Evolutionary conservation across 73 alveolate genomes (phyloP).

Genomic region (Loxodes magnus): DNA sequence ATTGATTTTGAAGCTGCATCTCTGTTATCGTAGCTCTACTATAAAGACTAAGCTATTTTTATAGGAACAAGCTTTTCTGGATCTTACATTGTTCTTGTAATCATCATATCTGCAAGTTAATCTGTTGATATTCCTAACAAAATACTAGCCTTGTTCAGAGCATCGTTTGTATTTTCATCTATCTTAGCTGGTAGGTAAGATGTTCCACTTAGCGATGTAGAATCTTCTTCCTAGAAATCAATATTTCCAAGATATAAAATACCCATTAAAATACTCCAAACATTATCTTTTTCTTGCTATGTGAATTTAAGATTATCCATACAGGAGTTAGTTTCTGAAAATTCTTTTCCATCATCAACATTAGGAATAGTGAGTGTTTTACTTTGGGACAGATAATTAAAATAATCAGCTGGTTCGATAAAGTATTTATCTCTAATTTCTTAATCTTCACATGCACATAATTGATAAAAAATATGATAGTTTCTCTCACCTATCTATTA

Average conservation of each 20-base stretch:
- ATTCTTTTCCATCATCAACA: conserved; percentile 57
- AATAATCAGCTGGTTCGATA: not conserved
- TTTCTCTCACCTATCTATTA: conserved; percentile 65
- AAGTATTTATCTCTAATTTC: conserved; percentile 37
- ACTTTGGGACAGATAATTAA: conserved; percentile 11
- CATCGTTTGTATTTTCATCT: not conserved
- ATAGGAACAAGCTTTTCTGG: not conserved
- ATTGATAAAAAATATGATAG: conserved; percentile 76
- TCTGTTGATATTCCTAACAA: not conserved
- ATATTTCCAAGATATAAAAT: conserved; percentile 75
- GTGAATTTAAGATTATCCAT: conserved; percentile 70
- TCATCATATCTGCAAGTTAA: not conserved
- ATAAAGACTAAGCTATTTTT: not conserved
- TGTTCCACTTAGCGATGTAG: too few species aligned
- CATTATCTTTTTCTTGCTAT: conserved; percentile 41
- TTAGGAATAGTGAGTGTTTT: conserved; percentile 23
- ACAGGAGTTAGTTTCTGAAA: conserved; percentile 55
- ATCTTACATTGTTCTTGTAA: not conserved
- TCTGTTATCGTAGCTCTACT: conserved; percentile 15
- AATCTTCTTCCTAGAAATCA: conserved; percentile 30
- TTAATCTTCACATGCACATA: conserved; percentile 38
- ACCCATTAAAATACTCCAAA: conserved; percentile 51
- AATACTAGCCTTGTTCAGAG: not conserved
- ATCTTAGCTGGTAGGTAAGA: too few species aligned
- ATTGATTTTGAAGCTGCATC: conserved; percentile 68